Base-by-base conservation (phyloP, 129 eudicot species). In the Flaveria bidentis region DNA sequence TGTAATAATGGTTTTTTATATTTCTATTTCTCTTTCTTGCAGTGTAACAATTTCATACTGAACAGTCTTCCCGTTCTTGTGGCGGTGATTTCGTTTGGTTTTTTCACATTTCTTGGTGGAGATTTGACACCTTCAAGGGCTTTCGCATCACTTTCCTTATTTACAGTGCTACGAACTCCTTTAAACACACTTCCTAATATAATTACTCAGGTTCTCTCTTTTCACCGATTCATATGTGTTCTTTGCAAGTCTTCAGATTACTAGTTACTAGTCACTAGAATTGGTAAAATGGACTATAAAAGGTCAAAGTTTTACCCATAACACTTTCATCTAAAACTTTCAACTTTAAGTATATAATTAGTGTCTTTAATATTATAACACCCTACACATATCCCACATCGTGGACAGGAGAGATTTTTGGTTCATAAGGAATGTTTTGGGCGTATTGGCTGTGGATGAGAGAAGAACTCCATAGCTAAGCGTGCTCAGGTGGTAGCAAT, bases 81-180 rank as follows among this genome's bases (percentile, higher is more conserved):
- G 90, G 88, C 91, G 70, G 97, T 91, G 73, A 81, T 85, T 67
- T 93, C 98, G 4, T 93, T 93, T 91, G 97, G 88, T 64, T 20
- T 82, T 76, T 93, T 90, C 91, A 86, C 97, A 18, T 72, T 93
- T 72, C 91, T 93, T 78, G 98, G 98, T 51, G 98, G 98, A 76
- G 88, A 88, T 71, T 80, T 93, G 82, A 93, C 98, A 61, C 97
- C 98, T 73, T 89, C 98, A 79, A 88, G 93, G 83, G 98, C 98
- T 42, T 93, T 93, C 51, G 91, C 98, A 9, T 93, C 97, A 46
- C 89, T 93, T 73, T 93, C 98, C 56, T 79, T 93, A 77, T 93
- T 90, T 83, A 96, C 98, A 26, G 96, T 93, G 44, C 81, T 93
- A 17, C 89, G 97, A 20, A 88, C 85, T 78, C 98, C 98, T 49